These are phyloP conservation scores for Gossypium aridum DNA, from an alignment of 441 rosid species.

Conservation along the genomic window DNA sequence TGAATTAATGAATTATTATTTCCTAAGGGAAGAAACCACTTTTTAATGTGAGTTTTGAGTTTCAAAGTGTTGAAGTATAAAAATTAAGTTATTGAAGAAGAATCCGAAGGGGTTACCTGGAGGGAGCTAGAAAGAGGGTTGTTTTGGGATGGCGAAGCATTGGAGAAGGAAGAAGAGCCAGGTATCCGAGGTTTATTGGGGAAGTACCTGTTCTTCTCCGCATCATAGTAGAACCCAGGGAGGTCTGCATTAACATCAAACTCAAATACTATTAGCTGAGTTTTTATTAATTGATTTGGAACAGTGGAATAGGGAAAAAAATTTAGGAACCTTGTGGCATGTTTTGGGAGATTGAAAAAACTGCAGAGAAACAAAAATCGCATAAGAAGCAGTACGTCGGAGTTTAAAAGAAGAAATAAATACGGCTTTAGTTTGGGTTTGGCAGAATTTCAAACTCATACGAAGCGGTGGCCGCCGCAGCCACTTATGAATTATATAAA, in stretches of 20 bases:
- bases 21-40: too few relatives aligned
- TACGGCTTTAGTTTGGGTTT: background rate
- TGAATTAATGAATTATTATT: too few relatives aligned
- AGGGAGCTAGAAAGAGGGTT: constrained; percentile 9
- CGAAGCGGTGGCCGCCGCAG: background rate
- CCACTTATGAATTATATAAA: background rate
- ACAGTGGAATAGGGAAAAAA: background rate
- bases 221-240: constrained; percentile 54
- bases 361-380: background rate
- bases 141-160: constrained; percentile 9
- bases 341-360: background rate
- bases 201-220: constrained; percentile 60
- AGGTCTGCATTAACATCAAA: constrained; percentile 29
- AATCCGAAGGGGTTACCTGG: constrained; percentile 9
- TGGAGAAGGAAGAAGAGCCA: constrained; percentile 29
- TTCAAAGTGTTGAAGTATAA: too few relatives aligned
- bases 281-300: background rate
- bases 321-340: background rate
- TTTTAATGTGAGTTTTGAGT: too few relatives aligned
- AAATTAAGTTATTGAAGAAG: background rate
- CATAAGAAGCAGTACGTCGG: background rate
- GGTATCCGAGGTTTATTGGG: constrained; percentile 54
- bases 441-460: background rate
- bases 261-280: background rate
- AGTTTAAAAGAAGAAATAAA: background rate